A percentile compares a stretch with the other conserved stretches of the same genome.
These are phyloP conservation scores for Blumeriella jaapii DNA, from an alignment of 2,329 filamentous ascomycete species.

Conservation along the genomic window DNA sequence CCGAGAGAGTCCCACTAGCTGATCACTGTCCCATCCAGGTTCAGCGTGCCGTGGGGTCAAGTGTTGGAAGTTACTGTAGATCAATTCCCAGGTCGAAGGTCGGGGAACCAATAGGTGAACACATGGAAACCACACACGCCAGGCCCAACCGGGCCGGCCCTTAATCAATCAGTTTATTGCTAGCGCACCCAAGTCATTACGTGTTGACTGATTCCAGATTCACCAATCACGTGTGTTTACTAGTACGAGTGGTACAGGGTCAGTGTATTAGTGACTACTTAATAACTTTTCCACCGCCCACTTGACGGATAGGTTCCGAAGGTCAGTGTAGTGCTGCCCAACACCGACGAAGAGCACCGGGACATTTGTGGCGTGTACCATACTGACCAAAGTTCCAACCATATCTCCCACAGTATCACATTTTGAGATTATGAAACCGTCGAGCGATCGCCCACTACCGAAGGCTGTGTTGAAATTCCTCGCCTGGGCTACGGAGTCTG, in stretches of 20 bases:
- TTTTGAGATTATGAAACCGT: conserved; percentile 97
- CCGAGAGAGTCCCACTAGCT: no score
- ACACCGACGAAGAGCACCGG: conserved; percentile 86
- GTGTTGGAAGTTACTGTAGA: no score
- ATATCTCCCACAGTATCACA: conserved; percentile 99
- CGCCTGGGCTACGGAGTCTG: conserved; percentile 89
- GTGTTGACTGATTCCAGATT: not conserved
- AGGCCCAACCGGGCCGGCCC: no score
- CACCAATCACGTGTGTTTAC: not conserved
- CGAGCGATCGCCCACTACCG: conserved; percentile 65
- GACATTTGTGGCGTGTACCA: conserved; percentile 94
- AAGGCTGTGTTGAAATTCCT: conserved; percentile 94
- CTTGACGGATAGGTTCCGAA: conserved; percentile 56
- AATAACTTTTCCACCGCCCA: conserved; percentile 59
- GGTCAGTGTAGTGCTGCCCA: conserved; percentile 57
- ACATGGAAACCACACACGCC: no score
- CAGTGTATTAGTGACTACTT: conserved; percentile 24
- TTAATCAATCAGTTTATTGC: no score
- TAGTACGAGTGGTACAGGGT: conserved; percentile 1
- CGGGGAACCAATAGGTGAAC: no score
- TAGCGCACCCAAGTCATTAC: no score
- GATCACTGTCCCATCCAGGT: no score
- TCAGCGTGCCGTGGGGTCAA: no score
- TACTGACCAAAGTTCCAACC: conserved; percentile 76
- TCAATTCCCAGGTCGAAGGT: no score